Evolutionary conservation across 2,329 filamentous ascomycete genomes (phyloP).

Genomic region (Periconia sp.): DNA sequence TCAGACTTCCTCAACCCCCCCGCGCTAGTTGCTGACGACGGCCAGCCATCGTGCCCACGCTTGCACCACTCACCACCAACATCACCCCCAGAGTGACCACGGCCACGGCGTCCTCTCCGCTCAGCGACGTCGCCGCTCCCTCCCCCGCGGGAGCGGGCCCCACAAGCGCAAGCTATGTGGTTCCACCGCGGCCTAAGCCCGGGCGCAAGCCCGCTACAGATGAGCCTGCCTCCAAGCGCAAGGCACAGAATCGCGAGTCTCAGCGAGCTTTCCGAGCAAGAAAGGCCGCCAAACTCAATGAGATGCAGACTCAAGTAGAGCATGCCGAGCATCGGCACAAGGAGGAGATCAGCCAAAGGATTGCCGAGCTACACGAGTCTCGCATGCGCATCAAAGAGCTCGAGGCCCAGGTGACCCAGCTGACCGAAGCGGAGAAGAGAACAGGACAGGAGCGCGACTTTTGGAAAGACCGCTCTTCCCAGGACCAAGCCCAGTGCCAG

Average conservation of each 20-base stretch:
- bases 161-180: constrained; percentile 42
- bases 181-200: constrained; percentile 62
- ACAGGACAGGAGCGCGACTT: constrained; percentile 18
- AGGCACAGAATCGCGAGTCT: constrained; percentile 91
- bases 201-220: constrained; percentile 93
- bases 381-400: constrained; percentile 7
- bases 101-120: constrained; percentile 34
- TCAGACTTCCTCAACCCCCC: neutral
- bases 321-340: constrained; percentile 15
- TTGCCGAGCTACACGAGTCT: constrained; percentile 16
- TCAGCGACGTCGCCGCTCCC: constrained; percentile 24
- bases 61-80: constrained; percentile 9
- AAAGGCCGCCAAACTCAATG: constrained; percentile 82
- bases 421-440: constrained; percentile 15
- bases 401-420: constrained; percentile 10
- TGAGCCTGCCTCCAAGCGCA: constrained; percentile 89
- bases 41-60: constrained; percentile 15
- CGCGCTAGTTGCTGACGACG: neutral
- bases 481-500: constrained; percentile 11
- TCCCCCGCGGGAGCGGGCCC: constrained; percentile 45
- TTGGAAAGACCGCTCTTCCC: constrained; percentile 16
- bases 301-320: constrained; percentile 55
- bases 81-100: constrained; percentile 12
- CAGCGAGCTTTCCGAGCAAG: constrained; percentile 90
- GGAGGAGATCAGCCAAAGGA: constrained; percentile 23